phyloP scores from a whole-genome alignment of 2,329 filamentous ascomycete species.

The Fusarium mangiferae region DNA sequence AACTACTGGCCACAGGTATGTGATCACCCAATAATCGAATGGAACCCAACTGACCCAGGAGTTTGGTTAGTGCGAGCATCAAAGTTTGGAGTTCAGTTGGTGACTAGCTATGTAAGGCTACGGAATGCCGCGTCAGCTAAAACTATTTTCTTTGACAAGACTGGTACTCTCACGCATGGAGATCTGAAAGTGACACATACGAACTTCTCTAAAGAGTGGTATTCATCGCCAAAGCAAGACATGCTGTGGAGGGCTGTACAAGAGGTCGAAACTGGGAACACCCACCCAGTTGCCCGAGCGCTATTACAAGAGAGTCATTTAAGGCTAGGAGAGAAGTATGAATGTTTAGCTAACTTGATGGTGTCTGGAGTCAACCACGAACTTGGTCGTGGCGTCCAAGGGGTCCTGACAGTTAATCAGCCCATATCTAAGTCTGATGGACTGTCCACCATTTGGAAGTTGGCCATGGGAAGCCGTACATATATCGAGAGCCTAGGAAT shows the following conservation, averaged over 20 bases:
- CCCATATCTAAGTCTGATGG: accelerated
- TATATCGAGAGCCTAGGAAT: background rate
- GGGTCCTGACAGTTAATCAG: background rate
- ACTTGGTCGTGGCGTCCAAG: background rate
- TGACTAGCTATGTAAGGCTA: background rate
- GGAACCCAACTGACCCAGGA: background rate
- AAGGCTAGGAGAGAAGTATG: accelerated
- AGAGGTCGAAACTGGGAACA: background rate
- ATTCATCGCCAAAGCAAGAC: background rate
- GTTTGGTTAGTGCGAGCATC: background rate
- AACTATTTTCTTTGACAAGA: background rate
- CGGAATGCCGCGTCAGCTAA: background rate
- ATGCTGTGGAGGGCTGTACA: background rate
- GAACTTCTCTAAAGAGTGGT: background rate
- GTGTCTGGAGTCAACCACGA: background rate
- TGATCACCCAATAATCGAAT: accelerated
- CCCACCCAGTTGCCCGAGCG: background rate
- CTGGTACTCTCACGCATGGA: background rate
- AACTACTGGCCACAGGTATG: background rate
- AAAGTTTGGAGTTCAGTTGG: background rate
- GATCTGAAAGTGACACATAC: background rate
- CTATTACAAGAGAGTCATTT: background rate
- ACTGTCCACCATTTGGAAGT: too few relatives aligned
- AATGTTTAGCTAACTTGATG: accelerated
- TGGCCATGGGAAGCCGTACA: background rate